A percentile compares a stretch with the other conserved stretches of the same genome.
phyloP scores from a whole-genome alignment of 352 stramenopile species.

The Phytopythium oedochilum region DNA sequence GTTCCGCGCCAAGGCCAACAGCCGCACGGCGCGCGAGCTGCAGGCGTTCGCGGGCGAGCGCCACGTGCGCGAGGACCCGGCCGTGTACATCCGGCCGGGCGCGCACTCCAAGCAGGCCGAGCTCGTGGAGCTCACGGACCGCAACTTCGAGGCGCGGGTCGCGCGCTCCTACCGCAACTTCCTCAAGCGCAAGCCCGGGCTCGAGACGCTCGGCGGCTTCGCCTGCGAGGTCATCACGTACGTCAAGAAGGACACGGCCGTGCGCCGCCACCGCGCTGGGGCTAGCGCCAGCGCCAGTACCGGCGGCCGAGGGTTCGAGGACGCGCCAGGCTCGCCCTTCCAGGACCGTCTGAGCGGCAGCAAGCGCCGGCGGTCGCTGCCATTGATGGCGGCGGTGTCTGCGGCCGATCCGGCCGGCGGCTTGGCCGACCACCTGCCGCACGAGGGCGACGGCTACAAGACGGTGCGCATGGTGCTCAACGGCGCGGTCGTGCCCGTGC shows the following conservation, averaged over 20 bases:
- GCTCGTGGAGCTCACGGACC: conserved; percentile 54
- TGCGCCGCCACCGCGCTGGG: conserved; percentile 9
- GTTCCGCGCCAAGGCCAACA: conserved; percentile 65
- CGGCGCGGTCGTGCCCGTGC: conserved; percentile 53
- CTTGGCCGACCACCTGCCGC: not conserved
- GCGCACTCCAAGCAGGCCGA: conserved; percentile 81
- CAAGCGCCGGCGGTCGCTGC: conserved; percentile 2
- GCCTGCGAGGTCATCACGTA: conserved; percentile 75
- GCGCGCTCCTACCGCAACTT: conserved; percentile 73
- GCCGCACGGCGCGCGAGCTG: conserved; percentile 47
- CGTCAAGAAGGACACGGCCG: conserved; percentile 46
- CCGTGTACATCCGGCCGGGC: conserved; percentile 74
- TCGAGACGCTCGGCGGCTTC: conserved; percentile 15
- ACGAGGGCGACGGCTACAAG: conserved; percentile 37
- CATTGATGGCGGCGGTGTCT: not conserved
- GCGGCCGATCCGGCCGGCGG: too few relatives aligned
- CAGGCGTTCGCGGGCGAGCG: conserved; percentile 28
- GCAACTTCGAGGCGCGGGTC: conserved; percentile 69
- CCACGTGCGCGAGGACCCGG: conserved; percentile 54
- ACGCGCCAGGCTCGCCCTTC: not conserved
- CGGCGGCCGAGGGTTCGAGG: not conserved
- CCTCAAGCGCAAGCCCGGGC: conserved; percentile 57
- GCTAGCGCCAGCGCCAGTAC: conserved; percentile 9
- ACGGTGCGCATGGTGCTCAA: conserved; percentile 73
- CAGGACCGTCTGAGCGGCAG: not conserved